These are phyloP conservation scores for Ambrosia artemisiifolia DNA, from an alignment of 129 eudicot species.

Conservation along the genomic window DNA sequence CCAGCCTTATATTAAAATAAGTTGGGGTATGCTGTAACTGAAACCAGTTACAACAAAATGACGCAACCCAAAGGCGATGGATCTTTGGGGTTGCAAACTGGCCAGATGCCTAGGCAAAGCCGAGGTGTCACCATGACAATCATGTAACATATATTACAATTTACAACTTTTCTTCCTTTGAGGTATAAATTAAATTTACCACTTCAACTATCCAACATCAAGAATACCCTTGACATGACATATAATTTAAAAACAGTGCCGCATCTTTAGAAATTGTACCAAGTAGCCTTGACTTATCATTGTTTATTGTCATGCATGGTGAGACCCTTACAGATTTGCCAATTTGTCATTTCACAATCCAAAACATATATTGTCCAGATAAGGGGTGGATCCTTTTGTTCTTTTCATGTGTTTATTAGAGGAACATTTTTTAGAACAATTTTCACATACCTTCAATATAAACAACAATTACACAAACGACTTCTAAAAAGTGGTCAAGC, in stretches of 20 bases:
- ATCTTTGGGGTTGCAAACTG: not conserved
- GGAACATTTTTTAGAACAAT: not conserved
- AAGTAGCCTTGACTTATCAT: not conserved
- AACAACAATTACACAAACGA: not conserved
- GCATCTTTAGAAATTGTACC: not conserved
- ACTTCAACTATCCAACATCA: not conserved
- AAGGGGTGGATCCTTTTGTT: constrained; percentile 6
- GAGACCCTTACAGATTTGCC: constrained; percentile 7
- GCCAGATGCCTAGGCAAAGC: not conserved
- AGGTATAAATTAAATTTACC: not conserved
- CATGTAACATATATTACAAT: not conserved
- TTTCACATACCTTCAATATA: not conserved
- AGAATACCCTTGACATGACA: not conserved
- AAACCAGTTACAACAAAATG: not conserved
- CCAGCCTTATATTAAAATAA: not conserved
- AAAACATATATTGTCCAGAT: not conserved
- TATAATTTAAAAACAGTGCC: not conserved
- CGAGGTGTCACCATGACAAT: not conserved
- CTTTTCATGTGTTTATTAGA: constrained; percentile 1
- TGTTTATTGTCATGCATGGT: constrained; percentile 11
- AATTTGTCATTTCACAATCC: not conserved
- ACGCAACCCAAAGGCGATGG: constrained; percentile 1
- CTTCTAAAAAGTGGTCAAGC: not conserved
- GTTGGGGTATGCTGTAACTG: not conserved
- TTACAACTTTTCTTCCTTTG: not conserved